Evolutionary conservation across 2,329 filamentous ascomycete genomes (phyloP).

Genomic region (Aureobasidium sp.): DNA sequence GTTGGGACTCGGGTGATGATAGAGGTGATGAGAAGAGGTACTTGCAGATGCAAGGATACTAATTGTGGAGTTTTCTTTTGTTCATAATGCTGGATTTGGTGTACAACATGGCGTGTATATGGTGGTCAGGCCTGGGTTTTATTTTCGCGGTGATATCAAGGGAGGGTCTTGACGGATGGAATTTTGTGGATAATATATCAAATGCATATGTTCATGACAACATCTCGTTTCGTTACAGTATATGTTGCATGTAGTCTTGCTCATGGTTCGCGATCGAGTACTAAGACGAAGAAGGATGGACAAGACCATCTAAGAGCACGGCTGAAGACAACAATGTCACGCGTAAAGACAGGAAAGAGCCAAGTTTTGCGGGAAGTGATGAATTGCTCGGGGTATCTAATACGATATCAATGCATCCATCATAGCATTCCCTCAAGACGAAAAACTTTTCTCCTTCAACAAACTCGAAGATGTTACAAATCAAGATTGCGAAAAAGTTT

Average conservation of each 20-base stretch:
- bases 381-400: constrained; percentile 12
- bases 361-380: not conserved
- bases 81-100: not conserved
- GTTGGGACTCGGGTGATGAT: constrained; percentile 14
- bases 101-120: not conserved
- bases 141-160: not conserved
- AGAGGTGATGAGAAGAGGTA: constrained; percentile 18
- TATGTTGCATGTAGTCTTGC: not conserved
- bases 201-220: not conserved
- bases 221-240: not conserved
- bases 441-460: not conserved
- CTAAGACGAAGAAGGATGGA: too few species aligned
- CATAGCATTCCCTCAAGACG: not conserved
- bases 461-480: not conserved
- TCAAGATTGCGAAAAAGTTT: constrained; percentile 36
- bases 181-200: not conserved
- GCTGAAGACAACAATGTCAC: not conserved
- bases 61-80: not conserved
- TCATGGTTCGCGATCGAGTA: not conserved
- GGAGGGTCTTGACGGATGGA: not conserved
- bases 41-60: constrained; percentile 14
- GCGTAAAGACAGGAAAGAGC: not conserved
- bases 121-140: not conserved
- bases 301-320: not conserved
- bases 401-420: constrained; percentile 2